Evolutionary conservation across 2,329 filamentous ascomycete species (phyloP), one percentile per base, ranked within the genome.

Genomic region (Passalora sequoiae): DNA sequence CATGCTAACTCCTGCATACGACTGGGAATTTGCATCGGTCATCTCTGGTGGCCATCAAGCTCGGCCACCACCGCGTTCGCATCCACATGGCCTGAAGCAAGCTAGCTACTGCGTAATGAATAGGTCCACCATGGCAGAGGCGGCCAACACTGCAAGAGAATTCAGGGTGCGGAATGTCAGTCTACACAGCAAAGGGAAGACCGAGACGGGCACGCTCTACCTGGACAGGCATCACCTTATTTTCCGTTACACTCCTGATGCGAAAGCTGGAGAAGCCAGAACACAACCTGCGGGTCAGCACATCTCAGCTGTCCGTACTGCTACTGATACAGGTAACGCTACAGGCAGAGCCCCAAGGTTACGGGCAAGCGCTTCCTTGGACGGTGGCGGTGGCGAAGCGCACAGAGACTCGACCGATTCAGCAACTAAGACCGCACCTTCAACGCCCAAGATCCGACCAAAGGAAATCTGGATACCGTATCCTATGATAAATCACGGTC

Each of bases 391-490:
- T 15, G 22, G 4, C 8, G 22, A 32, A 12, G 17, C 20, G 10
- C 1, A 17, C 40, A 28, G 40, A 31, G n/a, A 41, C 40, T 6
- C 40, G 37, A 31, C 42, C 39, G 8, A 15, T 19, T 6, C 17
- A 30, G 22, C 44, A 37, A 27, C 33, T 13, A 36, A n/a, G n/a
- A 13, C 20, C 8, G 19, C 5, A 12, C 12, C 35, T 32, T 22
- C 44, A 12, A 4, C 24, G 13, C 46, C 56, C n/a, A 62, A 64
- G 44, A 59, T 60, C 8, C 71, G 70, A 52, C 71, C 76, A 16
- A 75, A 81, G 62, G 86, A 95, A 66, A 79, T 86, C 61, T 98
- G 91, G 86, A 87, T 97, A 43, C 89, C 92, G 12, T 98, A 89
- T 66, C 89, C 91, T 17, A 89, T 97, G 67, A 87, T 98, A 59